Evolutionary conservation across 768 basidiomycete genomes (phyloP).

Genomic region (Boletus pseudo-olivaceus): DNA sequence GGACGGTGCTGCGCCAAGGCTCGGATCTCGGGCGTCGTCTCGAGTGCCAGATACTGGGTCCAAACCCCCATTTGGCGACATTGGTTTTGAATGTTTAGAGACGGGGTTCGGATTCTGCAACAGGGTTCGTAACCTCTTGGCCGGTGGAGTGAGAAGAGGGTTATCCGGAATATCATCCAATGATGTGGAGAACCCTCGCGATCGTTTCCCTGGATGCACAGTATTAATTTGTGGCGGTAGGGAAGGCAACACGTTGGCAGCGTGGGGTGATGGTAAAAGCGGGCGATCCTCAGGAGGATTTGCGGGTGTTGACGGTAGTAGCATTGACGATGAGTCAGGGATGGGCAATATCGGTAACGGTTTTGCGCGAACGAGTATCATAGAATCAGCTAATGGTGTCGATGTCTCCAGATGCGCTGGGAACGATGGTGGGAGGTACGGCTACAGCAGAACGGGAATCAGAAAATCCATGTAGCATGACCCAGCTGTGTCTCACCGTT

Average conservation of each 20-base stretch:
- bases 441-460: slow-evolving; percentile 26
- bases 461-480: slow-evolving; percentile 8
- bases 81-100: background rate
- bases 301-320: slow-evolving; percentile 21
- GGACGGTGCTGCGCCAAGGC: background rate
- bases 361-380: slow-evolving; percentile 34
- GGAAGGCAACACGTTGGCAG: slow-evolving; percentile 11
- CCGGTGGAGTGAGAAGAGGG: slow-evolving; percentile 20
- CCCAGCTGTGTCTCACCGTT: slow-evolving; percentile 29
- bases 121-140: slow-evolving; percentile 19
- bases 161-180: slow-evolving; percentile 21
- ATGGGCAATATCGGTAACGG: slow-evolving; percentile 39
- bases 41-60: slow-evolving; percentile 2
- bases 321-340: slow-evolving; percentile 23
- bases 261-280: slow-evolving; percentile 3
- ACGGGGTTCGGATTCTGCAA: slow-evolving; percentile 2
- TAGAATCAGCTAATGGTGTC: slow-evolving; percentile 39
- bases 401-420: slow-evolving; percentile 51
- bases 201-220: slow-evolving; percentile 27
- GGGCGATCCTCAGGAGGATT: slow-evolving; percentile 18
- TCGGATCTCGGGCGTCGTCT: slow-evolving; percentile 1
- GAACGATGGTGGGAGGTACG: slow-evolving; percentile 56
- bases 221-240: slow-evolving; percentile 14
- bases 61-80: slow-evolving; percentile 9
- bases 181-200: slow-evolving; percentile 24